Conservation (phyloP, 371 early-diverging fungal genomes). For the Thermomucor indicae-seudaticae region DNA sequence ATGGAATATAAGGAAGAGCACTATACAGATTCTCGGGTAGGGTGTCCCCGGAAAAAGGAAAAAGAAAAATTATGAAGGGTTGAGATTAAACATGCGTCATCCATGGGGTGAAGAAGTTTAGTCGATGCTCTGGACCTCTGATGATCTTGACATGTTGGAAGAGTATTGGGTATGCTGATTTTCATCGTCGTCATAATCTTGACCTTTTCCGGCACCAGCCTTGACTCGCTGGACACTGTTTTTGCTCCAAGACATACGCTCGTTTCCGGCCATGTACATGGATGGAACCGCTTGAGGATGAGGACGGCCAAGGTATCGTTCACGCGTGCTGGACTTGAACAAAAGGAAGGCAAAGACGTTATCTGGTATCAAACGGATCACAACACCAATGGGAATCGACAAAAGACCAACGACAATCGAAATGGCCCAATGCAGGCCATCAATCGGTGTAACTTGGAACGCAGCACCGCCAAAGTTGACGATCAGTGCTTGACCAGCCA, state of each 20-base stretch:
- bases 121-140: too few species aligned
- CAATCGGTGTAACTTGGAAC: slow-evolving; percentile 46
- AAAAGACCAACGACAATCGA: slow-evolving; percentile 60
- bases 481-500: slow-evolving; percentile 53
- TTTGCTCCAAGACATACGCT: slow-evolving; percentile 15
- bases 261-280: slow-evolving; percentile 32
- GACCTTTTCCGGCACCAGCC: too few species aligned
- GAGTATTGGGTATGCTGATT: too few species aligned
- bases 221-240: too few species aligned
- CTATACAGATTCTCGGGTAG: too few species aligned
- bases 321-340: slow-evolving; percentile 19
- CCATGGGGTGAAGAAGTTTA: too few species aligned
- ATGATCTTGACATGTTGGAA: too few species aligned
- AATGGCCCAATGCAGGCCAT: slow-evolving; percentile 59
- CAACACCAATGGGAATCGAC: slow-evolving; percentile 64
- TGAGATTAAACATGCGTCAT: too few species aligned
- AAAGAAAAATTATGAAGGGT: too few species aligned
- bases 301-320: slow-evolving; percentile 24
- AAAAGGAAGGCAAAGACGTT: slow-evolving; percentile 26
- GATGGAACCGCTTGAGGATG: slow-evolving; percentile 12
- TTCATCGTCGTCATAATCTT: too few species aligned
- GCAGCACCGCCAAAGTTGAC: slow-evolving; percentile 59
- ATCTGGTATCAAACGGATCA: slow-evolving; percentile 64
- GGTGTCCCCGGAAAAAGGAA: too few species aligned
- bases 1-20: too few species aligned